These are phyloP conservation scores for Solanum habrochaites DNA, from an alignment of 257 asterid genomes.

Conservation along the genomic window DNA sequence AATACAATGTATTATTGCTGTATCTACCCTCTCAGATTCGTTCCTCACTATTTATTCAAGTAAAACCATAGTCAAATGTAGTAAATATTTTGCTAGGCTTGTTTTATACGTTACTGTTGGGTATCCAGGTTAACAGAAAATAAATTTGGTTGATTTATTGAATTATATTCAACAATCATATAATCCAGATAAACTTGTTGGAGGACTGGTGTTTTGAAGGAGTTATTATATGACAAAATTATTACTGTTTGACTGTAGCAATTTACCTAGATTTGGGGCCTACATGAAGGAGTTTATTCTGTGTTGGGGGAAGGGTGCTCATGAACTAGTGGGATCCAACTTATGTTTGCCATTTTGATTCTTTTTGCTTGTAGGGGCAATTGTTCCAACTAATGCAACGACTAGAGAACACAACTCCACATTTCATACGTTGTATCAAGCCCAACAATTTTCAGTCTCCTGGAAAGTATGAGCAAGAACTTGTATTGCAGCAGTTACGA, in stretches of 20 bases:
- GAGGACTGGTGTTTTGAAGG: not conserved
- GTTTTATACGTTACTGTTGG: not conserved
- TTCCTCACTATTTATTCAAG: not conserved
- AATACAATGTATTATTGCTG: not conserved
- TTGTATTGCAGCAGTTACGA: slow-evolving; percentile 80
- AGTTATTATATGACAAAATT: not conserved
- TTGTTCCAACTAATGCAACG: slow-evolving; percentile 91
- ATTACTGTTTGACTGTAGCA: not conserved
- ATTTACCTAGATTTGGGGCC: not conserved
- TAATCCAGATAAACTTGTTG: not conserved
- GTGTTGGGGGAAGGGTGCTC: not conserved
- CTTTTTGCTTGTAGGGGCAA: slow-evolving; percentile 50
- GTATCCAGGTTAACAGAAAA: not conserved
- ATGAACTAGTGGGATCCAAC: not conserved
- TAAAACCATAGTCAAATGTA: not conserved
- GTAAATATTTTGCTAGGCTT: not conserved
- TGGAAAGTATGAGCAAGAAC: slow-evolving; percentile 68
- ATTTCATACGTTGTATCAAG: slow-evolving; percentile 96
- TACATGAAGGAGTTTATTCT: not conserved
- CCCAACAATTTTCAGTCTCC: slow-evolving; percentile 85
- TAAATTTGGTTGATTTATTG: not conserved
- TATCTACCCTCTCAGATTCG: not conserved
- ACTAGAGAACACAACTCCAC: slow-evolving; percentile 86
- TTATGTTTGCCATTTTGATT: not conserved
- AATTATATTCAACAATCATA: not conserved